These are phyloP conservation scores for Solanum lycopersicoides DNA, from an alignment of 257 asterid species.

Conservation along the genomic window DNA sequence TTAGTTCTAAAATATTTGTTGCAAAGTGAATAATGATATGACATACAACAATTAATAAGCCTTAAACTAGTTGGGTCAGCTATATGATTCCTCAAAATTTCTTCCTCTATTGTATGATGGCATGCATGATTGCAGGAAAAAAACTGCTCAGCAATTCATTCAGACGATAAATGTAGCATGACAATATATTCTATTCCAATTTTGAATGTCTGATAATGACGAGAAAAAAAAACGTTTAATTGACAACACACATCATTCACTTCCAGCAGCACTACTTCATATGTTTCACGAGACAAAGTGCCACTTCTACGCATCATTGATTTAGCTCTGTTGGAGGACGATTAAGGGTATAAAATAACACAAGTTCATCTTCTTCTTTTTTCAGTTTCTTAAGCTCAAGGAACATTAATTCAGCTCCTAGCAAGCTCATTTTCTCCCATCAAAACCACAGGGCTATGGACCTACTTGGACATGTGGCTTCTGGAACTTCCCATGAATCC, in stretches of 20 bases:
- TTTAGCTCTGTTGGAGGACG: neutral
- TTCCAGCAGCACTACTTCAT: neutral
- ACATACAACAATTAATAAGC: neutral
- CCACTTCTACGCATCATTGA: neutral
- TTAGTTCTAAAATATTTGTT: neutral
- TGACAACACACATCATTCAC: neutral
- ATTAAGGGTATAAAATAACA: neutral
- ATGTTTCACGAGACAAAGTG: neutral
- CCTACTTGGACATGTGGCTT: slow-evolving; percentile 19
- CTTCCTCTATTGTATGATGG: neutral
- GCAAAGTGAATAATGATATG: neutral
- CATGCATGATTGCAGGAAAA: neutral
- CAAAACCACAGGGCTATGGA: neutral
- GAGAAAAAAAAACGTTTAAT: neutral
- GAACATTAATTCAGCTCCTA: neutral
- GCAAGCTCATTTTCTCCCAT: neutral
- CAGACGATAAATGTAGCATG: neutral
- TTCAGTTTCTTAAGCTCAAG: neutral
- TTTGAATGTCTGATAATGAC: neutral
- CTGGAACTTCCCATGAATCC: slow-evolving; percentile 95
- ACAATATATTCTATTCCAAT: neutral
- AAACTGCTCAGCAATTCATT: neutral
- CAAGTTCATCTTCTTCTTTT: neutral
- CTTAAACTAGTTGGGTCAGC: neutral
- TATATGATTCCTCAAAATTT: neutral